Evolutionary conservation across 768 basidiomycete species (phyloP).

Genomic region (Mycena kentingensis): DNA sequence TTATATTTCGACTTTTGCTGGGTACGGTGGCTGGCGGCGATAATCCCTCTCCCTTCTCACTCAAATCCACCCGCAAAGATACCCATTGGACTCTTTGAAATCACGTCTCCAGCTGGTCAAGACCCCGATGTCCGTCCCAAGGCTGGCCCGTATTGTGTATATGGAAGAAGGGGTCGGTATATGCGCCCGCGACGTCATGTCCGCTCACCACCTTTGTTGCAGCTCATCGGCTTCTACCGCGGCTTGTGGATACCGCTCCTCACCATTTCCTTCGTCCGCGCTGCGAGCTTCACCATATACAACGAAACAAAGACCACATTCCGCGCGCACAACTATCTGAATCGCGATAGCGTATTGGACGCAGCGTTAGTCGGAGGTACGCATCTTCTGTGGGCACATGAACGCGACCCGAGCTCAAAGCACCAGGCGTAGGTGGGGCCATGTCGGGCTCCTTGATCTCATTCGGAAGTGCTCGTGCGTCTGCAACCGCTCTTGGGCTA

Average conservation of each 20-base stretch:
- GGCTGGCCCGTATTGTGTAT: constrained; percentile 71
- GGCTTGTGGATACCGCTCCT: constrained; percentile 90
- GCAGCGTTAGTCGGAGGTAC: constrained; percentile 76
- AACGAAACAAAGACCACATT: constrained; percentile 79
- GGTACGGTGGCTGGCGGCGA: constrained; percentile 88
- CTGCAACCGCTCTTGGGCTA: constrained; percentile 1
- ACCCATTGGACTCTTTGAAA: constrained; percentile 90
- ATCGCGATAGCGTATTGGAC: constrained; percentile 60
- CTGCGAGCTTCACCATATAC: constrained; percentile 91
- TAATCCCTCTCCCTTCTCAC: constrained; percentile 30
- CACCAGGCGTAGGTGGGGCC: constrained; percentile 87
- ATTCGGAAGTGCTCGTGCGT: constrained; percentile 86
- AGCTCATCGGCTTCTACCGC: constrained; percentile 81
- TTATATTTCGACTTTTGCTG: constrained; percentile 89
- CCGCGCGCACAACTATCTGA: constrained; percentile 57
- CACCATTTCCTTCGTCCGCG: constrained; percentile 96
- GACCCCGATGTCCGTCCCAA: constrained; percentile 70
- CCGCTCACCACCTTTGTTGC: not conserved
- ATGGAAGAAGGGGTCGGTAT: constrained; percentile 66
- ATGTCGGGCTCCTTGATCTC: constrained; percentile 89
- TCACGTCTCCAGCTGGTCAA: constrained; percentile 87
- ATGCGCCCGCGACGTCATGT: not conserved
- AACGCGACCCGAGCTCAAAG: no score
- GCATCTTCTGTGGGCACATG: no score
- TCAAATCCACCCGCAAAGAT: not conserved